Evolutionary conservation across 352 stramenopile genomes (phyloP), one percentile per base, ranked within the genome.

Genomic region (Porosira glacialis): DNA sequence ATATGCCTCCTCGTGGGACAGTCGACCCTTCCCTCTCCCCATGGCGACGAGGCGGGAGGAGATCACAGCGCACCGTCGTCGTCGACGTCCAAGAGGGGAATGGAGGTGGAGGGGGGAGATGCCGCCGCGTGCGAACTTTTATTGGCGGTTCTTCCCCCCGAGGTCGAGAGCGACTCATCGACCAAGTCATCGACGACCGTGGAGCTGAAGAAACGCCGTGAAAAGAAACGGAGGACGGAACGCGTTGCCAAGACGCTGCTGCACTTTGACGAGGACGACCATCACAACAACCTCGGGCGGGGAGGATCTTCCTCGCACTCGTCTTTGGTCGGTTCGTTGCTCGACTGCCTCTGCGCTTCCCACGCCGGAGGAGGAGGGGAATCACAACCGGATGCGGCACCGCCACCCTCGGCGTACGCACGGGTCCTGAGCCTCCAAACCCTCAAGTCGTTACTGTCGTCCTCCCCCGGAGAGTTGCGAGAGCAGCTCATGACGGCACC

Each of bases 401-500:
- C n/a, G 15, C 24, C 24, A 28, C 17, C 47, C 24, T 72, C 74
- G 13, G 51, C 58, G 0, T 90, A 90, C 62, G 75, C 77, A 27
- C 59, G 84, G 30, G 81, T 90, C 10, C 50, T 90, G 24, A 75
- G 70, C 1, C 44, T 88, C 2, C 70, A 89, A 67, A 43, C 81
- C 0, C 51, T 90, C 10, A 28, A 75, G 59, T 33, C 74, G 31
- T 26, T 87, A 2, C 63, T 75, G 28, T 52, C 58, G 1, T 22
- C 57, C n/a, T 68, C 52, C 53, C 72, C 77, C 5, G 64, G 55
- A 30, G 48, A 70, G 26, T 66, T 82, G 6, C 52, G 78, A 43
- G 56, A 73, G 30, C 77, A 87, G 66, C 75, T 87, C 26, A 75
- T 87, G 57, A 64, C 75, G 50, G 84, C 81, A 17, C 84, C 84